Conservation (phyloP, 169 alveolate genomes). For the Hammondia hammondi region DNA sequence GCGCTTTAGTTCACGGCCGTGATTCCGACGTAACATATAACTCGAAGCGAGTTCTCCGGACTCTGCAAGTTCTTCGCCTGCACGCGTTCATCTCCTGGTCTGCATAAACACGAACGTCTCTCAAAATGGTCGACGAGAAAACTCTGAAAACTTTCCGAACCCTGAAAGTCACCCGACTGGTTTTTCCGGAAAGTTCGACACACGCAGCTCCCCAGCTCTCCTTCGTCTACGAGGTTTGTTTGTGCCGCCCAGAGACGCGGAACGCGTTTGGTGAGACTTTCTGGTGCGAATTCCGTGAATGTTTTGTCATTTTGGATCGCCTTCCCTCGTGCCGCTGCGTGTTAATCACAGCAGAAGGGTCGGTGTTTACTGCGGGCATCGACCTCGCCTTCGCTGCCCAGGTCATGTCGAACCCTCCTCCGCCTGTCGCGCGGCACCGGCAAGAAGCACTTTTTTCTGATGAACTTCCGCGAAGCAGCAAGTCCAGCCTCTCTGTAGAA, state of each 20-base stretch:
- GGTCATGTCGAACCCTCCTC: neutral
- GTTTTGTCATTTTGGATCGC: conserved; percentile 35
- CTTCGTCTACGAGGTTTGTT: conserved; percentile 35
- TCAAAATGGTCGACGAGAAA: neutral
- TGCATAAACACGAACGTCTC: no score
- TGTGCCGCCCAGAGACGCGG: conserved; percentile 72
- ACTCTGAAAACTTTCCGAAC: neutral
- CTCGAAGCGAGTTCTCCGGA: no score
- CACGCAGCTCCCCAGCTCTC: neutral
- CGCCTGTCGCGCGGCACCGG: neutral
- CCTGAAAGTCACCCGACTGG: neutral
- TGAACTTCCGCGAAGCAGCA: neutral
- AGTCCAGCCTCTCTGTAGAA: neutral
- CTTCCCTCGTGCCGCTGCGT: conserved; percentile 41
- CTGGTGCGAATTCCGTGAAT: conserved; percentile 66
- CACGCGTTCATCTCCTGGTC: no score
- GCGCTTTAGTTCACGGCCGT: no score
- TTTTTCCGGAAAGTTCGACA: neutral
- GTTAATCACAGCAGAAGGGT: conserved; percentile 37
- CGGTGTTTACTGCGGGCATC: conserved; percentile 42
- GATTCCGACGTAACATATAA: no score
- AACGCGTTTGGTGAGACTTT: conserved; percentile 73
- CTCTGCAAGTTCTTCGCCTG: no score
- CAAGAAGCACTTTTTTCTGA: neutral
- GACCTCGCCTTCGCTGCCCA: neutral